Evolutionary conservation across 1,284 basidiomycete genomes (phyloP).

Genomic region (Cutaneotrichosporon sp.): DNA sequence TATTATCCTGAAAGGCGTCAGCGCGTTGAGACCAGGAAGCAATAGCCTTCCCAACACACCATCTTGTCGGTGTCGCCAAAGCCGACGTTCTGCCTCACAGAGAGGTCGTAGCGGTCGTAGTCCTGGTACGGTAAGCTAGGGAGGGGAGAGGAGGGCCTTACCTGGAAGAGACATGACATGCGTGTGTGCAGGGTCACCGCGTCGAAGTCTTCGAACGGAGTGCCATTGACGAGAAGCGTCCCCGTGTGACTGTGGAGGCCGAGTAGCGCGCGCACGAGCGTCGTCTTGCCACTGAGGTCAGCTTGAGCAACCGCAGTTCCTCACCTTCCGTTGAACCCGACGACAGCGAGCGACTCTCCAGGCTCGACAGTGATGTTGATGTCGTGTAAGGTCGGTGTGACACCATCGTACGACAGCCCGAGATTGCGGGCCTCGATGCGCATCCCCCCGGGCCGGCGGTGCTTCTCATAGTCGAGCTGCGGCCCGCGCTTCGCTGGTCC

Average conservation of each 20-base stretch:
- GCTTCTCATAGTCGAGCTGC: conserved; percentile 31
- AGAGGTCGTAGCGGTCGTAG: conserved; percentile 72
- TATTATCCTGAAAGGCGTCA: conserved; percentile 21
- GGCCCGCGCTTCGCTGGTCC: conserved; percentile 57
- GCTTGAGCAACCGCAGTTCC: neutral
- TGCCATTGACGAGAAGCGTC: conserved; percentile 65
- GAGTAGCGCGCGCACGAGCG: conserved; percentile 73
- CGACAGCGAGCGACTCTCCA: conserved; percentile 76
- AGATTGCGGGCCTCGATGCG: conserved; percentile 69
- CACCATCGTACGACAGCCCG: conserved; percentile 74
- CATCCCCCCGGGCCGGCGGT: conserved; percentile 57
- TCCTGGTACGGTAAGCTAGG: conserved; percentile 57
- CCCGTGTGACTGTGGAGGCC: conserved; percentile 66
- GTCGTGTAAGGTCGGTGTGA: conserved; percentile 65
- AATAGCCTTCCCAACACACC: neutral
- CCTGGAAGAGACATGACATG: conserved; percentile 67
- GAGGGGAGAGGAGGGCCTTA: neutral
- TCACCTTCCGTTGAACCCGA: conserved; percentile 57
- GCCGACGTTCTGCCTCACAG: conserved; percentile 74
- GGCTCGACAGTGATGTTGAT: conserved; percentile 68
- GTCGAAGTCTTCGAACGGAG: conserved; percentile 64
- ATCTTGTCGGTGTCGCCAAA: conserved; percentile 62
- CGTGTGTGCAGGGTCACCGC: conserved; percentile 70
- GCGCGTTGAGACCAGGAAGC: neutral
- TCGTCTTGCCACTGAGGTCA: conserved; percentile 64